These are phyloP conservation scores for Arabidopsis hybrid DNA, from an alignment of 441 rosid genomes.

Conservation along the genomic window DNA sequence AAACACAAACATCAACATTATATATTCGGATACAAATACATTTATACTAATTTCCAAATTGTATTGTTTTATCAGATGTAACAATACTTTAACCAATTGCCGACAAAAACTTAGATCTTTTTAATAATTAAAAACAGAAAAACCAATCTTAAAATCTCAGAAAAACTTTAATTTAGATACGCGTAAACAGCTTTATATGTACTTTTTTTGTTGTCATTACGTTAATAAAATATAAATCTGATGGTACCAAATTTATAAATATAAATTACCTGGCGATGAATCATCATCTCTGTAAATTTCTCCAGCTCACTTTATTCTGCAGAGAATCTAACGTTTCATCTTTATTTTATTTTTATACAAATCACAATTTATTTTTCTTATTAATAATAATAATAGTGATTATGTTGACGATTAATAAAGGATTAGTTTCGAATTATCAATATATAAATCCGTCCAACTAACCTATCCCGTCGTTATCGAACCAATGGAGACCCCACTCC, in stretches of 20 bases:
- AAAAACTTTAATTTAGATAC: conserved; percentile 19
- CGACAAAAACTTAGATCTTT: conserved; percentile 23
- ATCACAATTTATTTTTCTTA: neutral
- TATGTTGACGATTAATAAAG: neutral
- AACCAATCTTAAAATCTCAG: conserved; percentile 36
- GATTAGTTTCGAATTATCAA: conserved; percentile 5
- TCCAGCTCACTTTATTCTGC: conserved; percentile 11
- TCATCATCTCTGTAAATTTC: conserved; percentile 16
- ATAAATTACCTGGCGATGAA: conserved; percentile 20
- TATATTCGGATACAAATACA: neutral
- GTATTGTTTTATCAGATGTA: too few species aligned
- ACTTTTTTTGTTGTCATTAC: conserved; percentile 15
- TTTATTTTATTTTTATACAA: neutral
- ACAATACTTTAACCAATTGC: conserved; percentile 12
- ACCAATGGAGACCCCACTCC: conserved; percentile 41
- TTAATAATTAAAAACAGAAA: neutral
- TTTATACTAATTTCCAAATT: neutral
- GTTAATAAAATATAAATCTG: conserved; percentile 22
- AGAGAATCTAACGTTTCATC: conserved; percentile 30
- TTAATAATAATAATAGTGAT: neutral
- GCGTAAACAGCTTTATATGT: conserved; percentile 24
- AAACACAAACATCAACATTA: conserved; percentile 16
- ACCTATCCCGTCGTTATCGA: conserved; percentile 27
- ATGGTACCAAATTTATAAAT: conserved; percentile 23
- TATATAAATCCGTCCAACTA: conserved; percentile 19